phyloP scores from a whole-genome alignment of 2,329 filamentous ascomycete genomes.

The Aspergillus arachidicola region DNA sequence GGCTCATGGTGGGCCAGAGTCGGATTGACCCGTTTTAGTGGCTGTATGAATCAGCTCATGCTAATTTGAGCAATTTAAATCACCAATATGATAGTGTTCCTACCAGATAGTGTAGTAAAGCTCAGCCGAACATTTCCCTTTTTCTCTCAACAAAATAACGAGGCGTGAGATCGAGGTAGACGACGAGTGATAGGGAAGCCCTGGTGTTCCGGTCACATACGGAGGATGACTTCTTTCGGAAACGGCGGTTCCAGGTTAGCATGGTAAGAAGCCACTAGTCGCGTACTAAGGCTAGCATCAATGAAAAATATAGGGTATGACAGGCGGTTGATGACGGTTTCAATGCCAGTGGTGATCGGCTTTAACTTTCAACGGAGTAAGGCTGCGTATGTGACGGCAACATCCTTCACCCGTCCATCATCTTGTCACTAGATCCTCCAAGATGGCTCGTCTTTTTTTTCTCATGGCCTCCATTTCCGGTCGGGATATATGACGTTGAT shows the following conservation, averaged over 20 bases:
- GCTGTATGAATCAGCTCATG: not conserved
- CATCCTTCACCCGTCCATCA: not conserved
- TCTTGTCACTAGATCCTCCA: not conserved
- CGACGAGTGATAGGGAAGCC: not conserved
- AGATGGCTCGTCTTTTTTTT: not conserved
- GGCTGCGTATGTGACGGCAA: slow-evolving; percentile 1
- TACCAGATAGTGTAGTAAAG: not conserved
- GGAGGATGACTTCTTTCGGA: not conserved
- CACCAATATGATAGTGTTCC: not conserved
- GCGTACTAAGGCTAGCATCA: not conserved
- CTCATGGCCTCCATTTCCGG: not conserved
- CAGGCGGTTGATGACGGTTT: not conserved
- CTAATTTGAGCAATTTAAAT: not conserved
- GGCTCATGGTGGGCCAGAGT: not conserved
- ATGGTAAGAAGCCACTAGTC: not conserved
- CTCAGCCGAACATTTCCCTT: not conserved
- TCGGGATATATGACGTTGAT: no score
- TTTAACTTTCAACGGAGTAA: slow-evolving; percentile 1
- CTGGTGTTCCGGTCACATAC: not conserved
- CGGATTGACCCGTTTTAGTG: not conserved
- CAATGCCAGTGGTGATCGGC: not conserved
- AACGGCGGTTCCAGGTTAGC: not conserved
- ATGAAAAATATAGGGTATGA: not conserved
- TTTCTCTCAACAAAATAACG: not conserved
- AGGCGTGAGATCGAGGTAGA: not conserved